Evolutionary conservation across 805 yeast genomes (phyloP).

Genomic region (Candida saitoana): DNA sequence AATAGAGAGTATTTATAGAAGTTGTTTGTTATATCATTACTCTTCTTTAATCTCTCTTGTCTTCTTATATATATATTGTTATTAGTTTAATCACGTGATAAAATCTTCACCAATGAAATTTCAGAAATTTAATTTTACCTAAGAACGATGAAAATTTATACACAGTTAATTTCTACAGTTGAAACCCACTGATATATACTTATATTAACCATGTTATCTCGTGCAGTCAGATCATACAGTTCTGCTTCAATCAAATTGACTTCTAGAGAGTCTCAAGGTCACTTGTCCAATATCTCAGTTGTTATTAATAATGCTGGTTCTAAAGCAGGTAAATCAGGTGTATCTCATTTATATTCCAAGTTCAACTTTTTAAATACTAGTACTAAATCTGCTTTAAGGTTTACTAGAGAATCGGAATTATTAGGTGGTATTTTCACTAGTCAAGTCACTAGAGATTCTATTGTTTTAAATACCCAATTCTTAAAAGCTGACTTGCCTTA

Average conservation of each 20-base stretch:
- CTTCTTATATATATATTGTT: neutral
- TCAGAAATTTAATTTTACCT: constrained; percentile 9
- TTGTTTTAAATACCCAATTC: constrained; percentile 76
- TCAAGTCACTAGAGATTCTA: constrained; percentile 74
- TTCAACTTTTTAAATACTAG: constrained; percentile 81
- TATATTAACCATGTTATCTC: constrained; percentile 47
- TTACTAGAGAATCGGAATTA: constrained; percentile 91
- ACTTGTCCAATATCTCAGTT: constrained; percentile 72
- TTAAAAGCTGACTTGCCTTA: constrained; percentile 86
- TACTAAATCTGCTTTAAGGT: constrained; percentile 82
- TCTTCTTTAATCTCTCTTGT: neutral
- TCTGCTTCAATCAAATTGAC: constrained; percentile 44
- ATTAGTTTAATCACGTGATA: constrained; percentile 9
- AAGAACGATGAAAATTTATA: neutral
- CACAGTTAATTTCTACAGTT: neutral
- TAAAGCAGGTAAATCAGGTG: constrained; percentile 69
- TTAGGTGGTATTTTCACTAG: constrained; percentile 80
- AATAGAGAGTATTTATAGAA: too few species aligned
- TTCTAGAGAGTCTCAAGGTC: constrained; percentile 58
- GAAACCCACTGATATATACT: too few species aligned
- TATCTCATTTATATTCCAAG: constrained; percentile 79
- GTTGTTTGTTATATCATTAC: too few species aligned
- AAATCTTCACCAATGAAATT: constrained; percentile 13
- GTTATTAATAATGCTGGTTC: constrained; percentile 83
- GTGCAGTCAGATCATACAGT: constrained; percentile 36